Conservation (phyloP, 805 yeast genomes). For the Metschnikowia chrysomelidarum region DNA sequence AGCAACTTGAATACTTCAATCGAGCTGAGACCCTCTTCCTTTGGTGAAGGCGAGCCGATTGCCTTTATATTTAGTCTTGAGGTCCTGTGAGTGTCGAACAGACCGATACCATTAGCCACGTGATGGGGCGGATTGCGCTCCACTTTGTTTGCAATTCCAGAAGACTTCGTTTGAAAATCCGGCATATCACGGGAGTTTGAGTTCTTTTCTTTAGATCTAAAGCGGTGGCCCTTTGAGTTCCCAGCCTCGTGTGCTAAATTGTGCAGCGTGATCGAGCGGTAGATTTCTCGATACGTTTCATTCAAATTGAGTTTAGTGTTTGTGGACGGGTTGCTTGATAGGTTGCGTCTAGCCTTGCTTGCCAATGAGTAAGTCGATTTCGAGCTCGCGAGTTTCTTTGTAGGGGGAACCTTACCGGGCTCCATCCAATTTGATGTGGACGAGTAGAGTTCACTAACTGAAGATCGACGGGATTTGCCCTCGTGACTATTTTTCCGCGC, state of each 20-base stretch:
- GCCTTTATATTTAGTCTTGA: no score
- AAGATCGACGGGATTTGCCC: constrained; percentile 34
- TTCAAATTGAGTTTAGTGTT: constrained; percentile 22
- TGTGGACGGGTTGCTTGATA: neutral
- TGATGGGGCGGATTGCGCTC: no score
- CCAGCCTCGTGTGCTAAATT: constrained; percentile 23
- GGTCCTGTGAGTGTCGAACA: no score
- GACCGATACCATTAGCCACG: no score
- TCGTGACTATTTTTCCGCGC: constrained; percentile 19
- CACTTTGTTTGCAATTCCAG: no score
- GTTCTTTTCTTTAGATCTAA: no score
- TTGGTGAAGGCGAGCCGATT: no score
- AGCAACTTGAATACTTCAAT: constrained; percentile 22
- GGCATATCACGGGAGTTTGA: no score
- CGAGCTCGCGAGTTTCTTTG: constrained; percentile 13
- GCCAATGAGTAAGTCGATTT: constrained; percentile 17
- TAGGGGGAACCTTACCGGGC: constrained; percentile 23
- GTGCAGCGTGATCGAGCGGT: constrained; percentile 36
- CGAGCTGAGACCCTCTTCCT: constrained; percentile 17
- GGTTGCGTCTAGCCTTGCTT: constrained; percentile 6
- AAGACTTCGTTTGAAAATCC: no score
- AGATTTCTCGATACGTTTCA: constrained; percentile 34
- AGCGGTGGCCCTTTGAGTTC: constrained; percentile 9
- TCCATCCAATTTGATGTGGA: constrained; percentile 56
- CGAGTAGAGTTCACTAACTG: constrained; percentile 40